Evolutionary conservation across 805 yeast species (phyloP), one percentile per base, ranked within the genome.

Genomic region (Saccharomycopsis fermentans): DNA sequence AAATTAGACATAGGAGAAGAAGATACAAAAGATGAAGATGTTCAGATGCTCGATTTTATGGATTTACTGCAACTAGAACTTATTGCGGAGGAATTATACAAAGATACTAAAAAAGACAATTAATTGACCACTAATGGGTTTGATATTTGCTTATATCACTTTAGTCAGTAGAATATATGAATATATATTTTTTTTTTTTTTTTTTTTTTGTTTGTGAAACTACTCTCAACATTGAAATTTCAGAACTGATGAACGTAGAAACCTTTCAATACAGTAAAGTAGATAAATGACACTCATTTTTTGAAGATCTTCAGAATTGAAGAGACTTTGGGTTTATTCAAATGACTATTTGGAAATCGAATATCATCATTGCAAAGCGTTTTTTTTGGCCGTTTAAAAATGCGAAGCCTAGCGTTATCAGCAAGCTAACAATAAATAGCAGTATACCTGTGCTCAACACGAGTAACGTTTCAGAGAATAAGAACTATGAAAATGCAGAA

Each of bases 61-160:
- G 43, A 34, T 21, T 40, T 60, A 36, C 55, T 19, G 14, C 54
- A 55, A 39, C 55, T 60, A 54, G 60, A 60, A n/a, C 14, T 51
- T 16, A 51, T 57, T 34, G 62, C 60, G 8, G 62, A 60, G 21
- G 62, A 57, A n/a, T 48, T 60, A 47, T 60, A 54, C 26, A 55
- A 34, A n/a, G 62, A 59, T 54, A 53, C 24, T n/a, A 40, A 40
- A 53, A 43, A 24, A 24, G 14, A 21, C 12, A 11, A 43, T 4
- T 43, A 24, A 43, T 24, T n/a, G n/a, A n/a, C n/a, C n/a, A n/a
- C n/a, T n/a, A n/a, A n/a, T n/a, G n/a, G n/a, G n/a, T n/a, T n/a
- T n/a, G n/a, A n/a, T n/a, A n/a, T n/a, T n/a, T n/a, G n/a, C n/a
- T n/a, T n/a, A n/a, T n/a, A n/a, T n/a, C n/a, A n/a, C n/a, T n/a